These are phyloP conservation scores for Aspergillus carbonarius DNA, from an alignment of 2,329 filamentous ascomycete genomes.

Conservation along the genomic window DNA sequence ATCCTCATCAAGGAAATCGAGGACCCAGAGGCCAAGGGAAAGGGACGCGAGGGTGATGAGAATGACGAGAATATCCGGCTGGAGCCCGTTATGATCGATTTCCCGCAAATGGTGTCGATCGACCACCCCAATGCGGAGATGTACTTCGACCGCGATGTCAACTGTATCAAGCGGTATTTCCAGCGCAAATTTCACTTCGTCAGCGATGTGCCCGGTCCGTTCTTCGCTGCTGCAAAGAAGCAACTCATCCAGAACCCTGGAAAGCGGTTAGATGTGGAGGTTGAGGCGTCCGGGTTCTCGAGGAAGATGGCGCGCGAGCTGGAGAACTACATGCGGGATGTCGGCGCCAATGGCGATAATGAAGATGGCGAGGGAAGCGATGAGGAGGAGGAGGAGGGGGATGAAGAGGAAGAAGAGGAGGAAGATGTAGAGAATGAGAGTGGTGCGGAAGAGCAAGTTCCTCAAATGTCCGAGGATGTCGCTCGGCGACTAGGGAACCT, in stretches of 20 bases:
- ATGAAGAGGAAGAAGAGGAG: conserved; percentile 20
- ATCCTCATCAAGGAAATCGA: conserved; percentile 81
- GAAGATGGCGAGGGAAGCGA: conserved; percentile 30
- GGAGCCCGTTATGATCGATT: conserved; percentile 88
- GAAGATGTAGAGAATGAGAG: conserved; percentile 28
- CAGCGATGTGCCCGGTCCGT: conserved; percentile 77
- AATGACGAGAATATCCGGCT: conserved; percentile 52
- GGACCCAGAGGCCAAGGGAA: conserved; percentile 36
- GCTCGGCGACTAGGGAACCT: conserved; percentile 32
- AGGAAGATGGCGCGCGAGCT: conserved; percentile 96
- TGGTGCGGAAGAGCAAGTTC: not conserved
- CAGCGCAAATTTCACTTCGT: conserved; percentile 84
- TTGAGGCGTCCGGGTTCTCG: conserved; percentile 91
- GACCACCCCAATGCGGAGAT: conserved; percentile 91
- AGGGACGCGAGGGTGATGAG: conserved; percentile 32
- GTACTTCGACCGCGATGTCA: conserved; percentile 96
- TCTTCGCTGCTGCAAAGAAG: conserved; percentile 81
- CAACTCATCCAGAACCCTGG: conserved; percentile 61
- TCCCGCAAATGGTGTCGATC: conserved; percentile 96
- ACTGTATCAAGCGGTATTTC: conserved; percentile 95
- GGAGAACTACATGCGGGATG: conserved; percentile 80
- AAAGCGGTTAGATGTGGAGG: conserved; percentile 77
- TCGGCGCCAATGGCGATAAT: conserved; percentile 52
- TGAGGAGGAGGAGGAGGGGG: conserved; percentile 21
- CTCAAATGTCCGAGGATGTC: conserved; percentile 14